Conservation (phyloP, 352 stramenopile species). For the Phytophthora litchii region DNA sequence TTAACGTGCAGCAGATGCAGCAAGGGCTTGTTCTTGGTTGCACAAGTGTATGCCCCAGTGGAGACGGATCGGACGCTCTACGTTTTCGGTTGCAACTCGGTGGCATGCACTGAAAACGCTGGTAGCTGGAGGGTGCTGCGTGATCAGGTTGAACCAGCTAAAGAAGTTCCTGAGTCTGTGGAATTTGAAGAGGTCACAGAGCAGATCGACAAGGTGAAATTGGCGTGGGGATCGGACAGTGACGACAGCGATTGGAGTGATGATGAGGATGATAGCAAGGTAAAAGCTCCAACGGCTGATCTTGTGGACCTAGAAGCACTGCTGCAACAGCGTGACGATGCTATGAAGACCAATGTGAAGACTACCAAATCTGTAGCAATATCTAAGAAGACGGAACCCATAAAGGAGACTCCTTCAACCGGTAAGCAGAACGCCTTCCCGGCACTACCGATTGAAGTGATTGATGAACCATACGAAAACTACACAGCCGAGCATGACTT, state of each 20-base stretch:
- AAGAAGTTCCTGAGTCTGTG: slow-evolving; percentile 1
- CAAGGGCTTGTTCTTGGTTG: slow-evolving; percentile 68
- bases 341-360: slow-evolving; percentile 42
- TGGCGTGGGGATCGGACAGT: slow-evolving; percentile 46
- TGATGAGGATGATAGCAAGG: slow-evolving; percentile 45
- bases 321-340: slow-evolving; percentile 72
- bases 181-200: slow-evolving; percentile 21
- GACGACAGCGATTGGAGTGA: slow-evolving; percentile 83
- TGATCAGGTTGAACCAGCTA: slow-evolving; percentile 45
- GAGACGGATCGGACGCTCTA: slow-evolving; percentile 79
- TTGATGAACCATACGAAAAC: slow-evolving; percentile 79
- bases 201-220: slow-evolving; percentile 26
- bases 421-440: slow-evolving; percentile 49
- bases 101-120: slow-evolving; percentile 61
- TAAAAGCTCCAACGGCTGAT: slow-evolving; percentile 17
- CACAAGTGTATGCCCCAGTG: slow-evolving; percentile 82
- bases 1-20: slow-evolving; percentile 68
- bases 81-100: slow-evolving; percentile 85
- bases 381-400: slow-evolving; percentile 7
- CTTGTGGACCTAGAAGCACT: slow-evolving; percentile 68
- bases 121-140: slow-evolving; percentile 81
- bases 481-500: slow-evolving; percentile 69
- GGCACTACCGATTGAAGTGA: slow-evolving; percentile 68
- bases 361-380: slow-evolving; percentile 8
- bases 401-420: slow-evolving; percentile 3